Evolutionary conservation across 345 rosid genomes (phyloP).

Genomic region (Pistacia vera): DNA sequence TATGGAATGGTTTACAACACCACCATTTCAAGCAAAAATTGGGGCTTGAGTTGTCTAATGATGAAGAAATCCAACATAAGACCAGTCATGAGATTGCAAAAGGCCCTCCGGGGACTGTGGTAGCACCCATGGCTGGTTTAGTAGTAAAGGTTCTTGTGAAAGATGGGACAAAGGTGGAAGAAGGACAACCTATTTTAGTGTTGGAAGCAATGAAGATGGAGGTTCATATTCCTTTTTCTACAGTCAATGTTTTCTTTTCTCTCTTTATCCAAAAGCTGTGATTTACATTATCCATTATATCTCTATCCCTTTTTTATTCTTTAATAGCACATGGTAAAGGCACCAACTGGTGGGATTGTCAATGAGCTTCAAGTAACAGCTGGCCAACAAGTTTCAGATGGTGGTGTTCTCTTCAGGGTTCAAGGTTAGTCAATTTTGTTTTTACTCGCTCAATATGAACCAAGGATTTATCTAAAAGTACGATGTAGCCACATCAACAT

Average conservation of each 20-base stretch:
- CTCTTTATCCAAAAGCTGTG: not conserved
- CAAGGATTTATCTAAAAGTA: not conserved
- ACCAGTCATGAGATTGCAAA: constrained; percentile 49
- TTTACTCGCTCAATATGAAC: not conserved
- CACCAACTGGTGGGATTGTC: constrained; percentile 66
- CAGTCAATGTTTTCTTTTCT: not conserved
- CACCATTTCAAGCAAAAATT: constrained; percentile 68
- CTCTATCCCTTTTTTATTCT: not conserved
- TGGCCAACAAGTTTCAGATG: constrained; percentile 83
- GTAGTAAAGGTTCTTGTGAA: constrained; percentile 81
- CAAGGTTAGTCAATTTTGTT: constrained; percentile 52
- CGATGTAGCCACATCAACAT: not conserved
- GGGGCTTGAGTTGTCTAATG: constrained; percentile 57
- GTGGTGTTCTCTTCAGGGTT: constrained; percentile 64
- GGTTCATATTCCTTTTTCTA: constrained; percentile 43
- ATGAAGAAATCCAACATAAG: constrained; percentile 58
- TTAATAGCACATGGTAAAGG: constrained; percentile 84
- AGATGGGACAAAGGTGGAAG: constrained; percentile 70
- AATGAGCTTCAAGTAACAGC: constrained; percentile 65
- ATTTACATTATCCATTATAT: not conserved
- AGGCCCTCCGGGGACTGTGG: constrained; percentile 66
- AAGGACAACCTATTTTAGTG: constrained; percentile 80
- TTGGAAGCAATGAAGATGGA: constrained; percentile 99
- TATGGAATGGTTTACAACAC: constrained; percentile 73
- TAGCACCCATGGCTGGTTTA: constrained; percentile 96